These are phyloP conservation scores for Chlamydomonas incerta DNA, from an alignment of 139 green algal species.

Conservation along the genomic window DNA sequence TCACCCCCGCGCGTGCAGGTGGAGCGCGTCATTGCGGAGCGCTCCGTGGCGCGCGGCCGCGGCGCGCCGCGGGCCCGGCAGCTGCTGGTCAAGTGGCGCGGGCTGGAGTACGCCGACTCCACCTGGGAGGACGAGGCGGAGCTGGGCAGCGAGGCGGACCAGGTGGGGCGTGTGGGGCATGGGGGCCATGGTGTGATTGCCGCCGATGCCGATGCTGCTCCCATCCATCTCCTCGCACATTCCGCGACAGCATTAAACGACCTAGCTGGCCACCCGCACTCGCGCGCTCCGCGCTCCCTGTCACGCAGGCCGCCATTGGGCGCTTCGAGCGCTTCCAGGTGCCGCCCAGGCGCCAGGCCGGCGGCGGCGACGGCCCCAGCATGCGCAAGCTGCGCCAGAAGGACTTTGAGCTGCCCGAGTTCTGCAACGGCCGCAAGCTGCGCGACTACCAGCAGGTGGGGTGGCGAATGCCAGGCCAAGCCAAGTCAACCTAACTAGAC, in stretches of 20 bases:
- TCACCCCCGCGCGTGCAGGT: too few species aligned
- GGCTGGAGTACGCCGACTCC: constrained; percentile 77
- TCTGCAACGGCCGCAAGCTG: constrained; percentile 79
- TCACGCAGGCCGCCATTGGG: constrained; percentile 50
- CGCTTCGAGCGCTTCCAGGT: constrained; percentile 35
- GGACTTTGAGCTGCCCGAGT: constrained; percentile 66
- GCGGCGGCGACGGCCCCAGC: neutral
- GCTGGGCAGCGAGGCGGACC: constrained; percentile 41
- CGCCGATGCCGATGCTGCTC: too few species aligned
- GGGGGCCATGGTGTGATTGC: too few species aligned
- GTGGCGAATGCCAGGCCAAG: too few species aligned
- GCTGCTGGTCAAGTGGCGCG: constrained; percentile 86
- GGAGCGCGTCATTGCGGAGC: constrained; percentile 43
- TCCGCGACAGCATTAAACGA: too few species aligned
- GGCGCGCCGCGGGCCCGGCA: neutral
- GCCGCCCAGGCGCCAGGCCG: neutral
- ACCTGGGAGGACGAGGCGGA: constrained; percentile 82
- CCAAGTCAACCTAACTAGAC: too few species aligned
- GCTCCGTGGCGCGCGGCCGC: neutral
- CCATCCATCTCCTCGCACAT: too few species aligned
- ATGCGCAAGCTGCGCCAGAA: neutral
- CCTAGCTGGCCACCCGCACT: too few species aligned
- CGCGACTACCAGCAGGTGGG: constrained; percentile 84
- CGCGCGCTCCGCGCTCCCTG: too few species aligned
- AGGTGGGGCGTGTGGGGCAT: too few species aligned